These are phyloP conservation scores for Amanita thiersii DNA, from an alignment of 768 basidiomycete genomes.

Conservation along the genomic window DNA sequence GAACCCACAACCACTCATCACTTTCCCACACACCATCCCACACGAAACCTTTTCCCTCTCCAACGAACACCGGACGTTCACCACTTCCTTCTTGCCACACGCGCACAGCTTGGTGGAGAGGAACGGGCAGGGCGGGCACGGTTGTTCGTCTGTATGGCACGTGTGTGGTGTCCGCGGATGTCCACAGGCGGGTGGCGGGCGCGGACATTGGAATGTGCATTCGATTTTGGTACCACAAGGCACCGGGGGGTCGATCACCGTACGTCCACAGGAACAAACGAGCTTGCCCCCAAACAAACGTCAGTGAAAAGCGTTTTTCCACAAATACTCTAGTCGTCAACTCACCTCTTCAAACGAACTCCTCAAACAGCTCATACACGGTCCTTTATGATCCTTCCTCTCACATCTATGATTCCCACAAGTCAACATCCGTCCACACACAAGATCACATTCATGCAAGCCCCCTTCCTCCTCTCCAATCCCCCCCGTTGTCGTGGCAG, in stretches of 20 bases:
- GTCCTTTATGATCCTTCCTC: constrained; percentile 71
- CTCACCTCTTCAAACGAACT: constrained; percentile 89
- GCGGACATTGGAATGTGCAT: constrained; percentile 75
- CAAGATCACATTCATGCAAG: constrained; percentile 78
- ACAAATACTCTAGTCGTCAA: constrained; percentile 5
- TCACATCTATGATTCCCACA: constrained; percentile 82
- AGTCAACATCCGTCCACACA: constrained; percentile 62
- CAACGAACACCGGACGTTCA: constrained; percentile 78
- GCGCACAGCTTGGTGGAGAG: constrained; percentile 76
- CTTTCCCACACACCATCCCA: constrained; percentile 72
- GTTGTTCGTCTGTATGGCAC: constrained; percentile 66
- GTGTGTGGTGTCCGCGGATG: constrained; percentile 71
- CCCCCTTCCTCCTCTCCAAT: constrained; percentile 56
- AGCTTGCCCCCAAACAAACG: constrained; percentile 33
- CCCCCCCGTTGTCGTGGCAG: constrained; percentile 14
- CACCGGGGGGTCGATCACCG: constrained; percentile 81
- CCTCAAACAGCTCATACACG: constrained; percentile 76
- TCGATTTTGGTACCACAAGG: constrained; percentile 75
- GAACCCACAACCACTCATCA: constrained; percentile 75
- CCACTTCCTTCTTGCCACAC: constrained; percentile 79
- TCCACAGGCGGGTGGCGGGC: constrained; percentile 67
- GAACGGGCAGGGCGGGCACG: constrained; percentile 85
- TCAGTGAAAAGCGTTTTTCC: neutral
- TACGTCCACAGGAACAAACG: constrained; percentile 79
- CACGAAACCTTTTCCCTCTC: constrained; percentile 74